Evolutionary conservation across 2,329 filamentous ascomycete species (phyloP).

Genomic region (Xylaria sp.): DNA sequence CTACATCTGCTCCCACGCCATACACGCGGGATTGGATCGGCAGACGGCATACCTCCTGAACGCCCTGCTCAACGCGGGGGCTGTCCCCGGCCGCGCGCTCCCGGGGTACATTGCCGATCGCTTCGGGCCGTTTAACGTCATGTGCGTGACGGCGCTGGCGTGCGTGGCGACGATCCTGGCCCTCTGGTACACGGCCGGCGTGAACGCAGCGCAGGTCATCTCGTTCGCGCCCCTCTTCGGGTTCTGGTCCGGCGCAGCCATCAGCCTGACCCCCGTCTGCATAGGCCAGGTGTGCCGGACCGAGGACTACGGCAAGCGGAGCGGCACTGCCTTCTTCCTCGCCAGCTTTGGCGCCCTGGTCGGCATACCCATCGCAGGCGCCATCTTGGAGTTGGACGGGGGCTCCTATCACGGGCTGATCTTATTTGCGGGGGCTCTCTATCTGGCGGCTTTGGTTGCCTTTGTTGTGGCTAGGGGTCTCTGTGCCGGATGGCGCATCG

Average conservation of each 20-base stretch:
- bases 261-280: slow-evolving; percentile 32
- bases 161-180: slow-evolving; percentile 29
- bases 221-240: slow-evolving; percentile 33
- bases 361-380: slow-evolving; percentile 32
- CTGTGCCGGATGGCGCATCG: slow-evolving; percentile 26
- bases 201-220: slow-evolving; percentile 27
- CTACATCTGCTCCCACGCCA: slow-evolving; percentile 26
- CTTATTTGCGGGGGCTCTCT: slow-evolving; percentile 29
- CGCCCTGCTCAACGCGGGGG: slow-evolving; percentile 28
- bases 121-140: slow-evolving; percentile 32
- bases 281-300: slow-evolving; percentile 34
- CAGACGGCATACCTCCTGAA: slow-evolving; percentile 31
- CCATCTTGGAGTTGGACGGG: slow-evolving; percentile 20
- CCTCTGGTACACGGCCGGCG: slow-evolving; percentile 30
- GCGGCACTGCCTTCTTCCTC: slow-evolving; percentile 34
- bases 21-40: slow-evolving; percentile 28
- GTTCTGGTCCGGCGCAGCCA: slow-evolving; percentile 35
- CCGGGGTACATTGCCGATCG: slow-evolving; percentile 35
- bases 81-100: slow-evolving; percentile 32
- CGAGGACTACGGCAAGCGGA: slow-evolving; percentile 35
- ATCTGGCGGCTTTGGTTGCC: slow-evolving; percentile 26
- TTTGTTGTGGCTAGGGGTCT: slow-evolving; percentile 32
- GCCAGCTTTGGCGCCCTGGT: slow-evolving; percentile 28
- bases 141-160: slow-evolving; percentile 25
- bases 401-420: slow-evolving; percentile 32